Evolutionary conservation across 805 yeast genomes (phyloP).

Genomic region (Yamadazyma akitaensis): DNA sequence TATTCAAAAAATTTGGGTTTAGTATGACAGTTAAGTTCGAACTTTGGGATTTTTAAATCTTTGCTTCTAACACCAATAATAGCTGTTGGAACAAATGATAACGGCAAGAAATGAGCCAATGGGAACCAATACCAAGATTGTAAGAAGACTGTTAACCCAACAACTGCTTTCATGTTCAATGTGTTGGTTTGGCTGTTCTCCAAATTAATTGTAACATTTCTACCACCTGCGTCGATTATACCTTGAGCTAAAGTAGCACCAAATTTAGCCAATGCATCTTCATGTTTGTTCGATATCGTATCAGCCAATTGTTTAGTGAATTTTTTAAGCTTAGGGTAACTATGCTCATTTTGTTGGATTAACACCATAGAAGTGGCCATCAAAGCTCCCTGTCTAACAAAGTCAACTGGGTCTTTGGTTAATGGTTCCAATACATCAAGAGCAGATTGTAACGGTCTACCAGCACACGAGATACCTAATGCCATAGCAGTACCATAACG

Average conservation of each 20-base stretch:
- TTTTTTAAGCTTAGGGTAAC: slow-evolving; percentile 74
- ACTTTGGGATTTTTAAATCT: slow-evolving; percentile 83
- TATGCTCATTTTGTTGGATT: slow-evolving; percentile 80
- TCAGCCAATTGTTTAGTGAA: slow-evolving; percentile 71
- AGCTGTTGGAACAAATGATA: slow-evolving; percentile 91
- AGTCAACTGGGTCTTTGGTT: slow-evolving; percentile 91
- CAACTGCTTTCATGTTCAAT: slow-evolving; percentile 84
- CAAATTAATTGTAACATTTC: slow-evolving; percentile 90
- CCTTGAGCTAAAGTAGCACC: slow-evolving; percentile 98
- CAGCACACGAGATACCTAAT: slow-evolving; percentile 95
- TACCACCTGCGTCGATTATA: slow-evolving; percentile 97
- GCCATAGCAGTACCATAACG: slow-evolving; percentile 98
- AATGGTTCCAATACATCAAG: slow-evolving; percentile 89
- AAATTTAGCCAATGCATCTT: slow-evolving; percentile 94
- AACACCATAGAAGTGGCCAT: slow-evolving; percentile 89
- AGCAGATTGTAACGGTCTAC: slow-evolving; percentile 84
- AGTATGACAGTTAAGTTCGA: slow-evolving; percentile 76
- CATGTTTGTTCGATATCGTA: slow-evolving; percentile 82
- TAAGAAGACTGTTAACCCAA: slow-evolving; percentile 82
- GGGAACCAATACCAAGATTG: slow-evolving; percentile 99
- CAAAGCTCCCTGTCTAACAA: slow-evolving; percentile 96
- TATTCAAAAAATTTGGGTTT: slow-evolving; percentile 79
- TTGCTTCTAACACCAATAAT: slow-evolving; percentile 74
- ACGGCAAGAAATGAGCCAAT: slow-evolving; percentile 83
- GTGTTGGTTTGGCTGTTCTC: slow-evolving; percentile 89